Evolutionary conservation across 495 filamentous ascomycete species (phyloP).

Genomic region (Daldinia decipiens): DNA sequence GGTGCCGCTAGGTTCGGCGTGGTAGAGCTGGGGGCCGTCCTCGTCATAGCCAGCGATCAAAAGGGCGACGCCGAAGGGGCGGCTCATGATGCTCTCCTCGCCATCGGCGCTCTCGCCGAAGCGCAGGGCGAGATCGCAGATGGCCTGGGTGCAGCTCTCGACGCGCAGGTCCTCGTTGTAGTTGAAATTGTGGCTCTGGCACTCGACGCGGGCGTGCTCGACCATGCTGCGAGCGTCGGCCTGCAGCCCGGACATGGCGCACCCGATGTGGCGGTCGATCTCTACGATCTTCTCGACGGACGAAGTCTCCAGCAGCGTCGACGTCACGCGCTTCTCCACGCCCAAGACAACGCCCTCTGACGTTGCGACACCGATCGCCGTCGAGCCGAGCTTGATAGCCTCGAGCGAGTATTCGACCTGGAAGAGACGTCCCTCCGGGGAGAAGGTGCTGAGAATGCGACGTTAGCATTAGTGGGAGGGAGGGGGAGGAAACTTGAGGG

Average conservation of each 20-base stretch:
- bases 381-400: slow-evolving; percentile 99
- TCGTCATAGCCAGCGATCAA: slow-evolving; percentile 97
- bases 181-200: slow-evolving; percentile 95
- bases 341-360: slow-evolving; percentile 93
- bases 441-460: slow-evolving; percentile 84
- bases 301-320: slow-evolving; percentile 92
- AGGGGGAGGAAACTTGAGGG: slow-evolving; percentile 2
- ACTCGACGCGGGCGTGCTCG: slow-evolving; percentile 97
- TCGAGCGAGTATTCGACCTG: slow-evolving; percentile 99
- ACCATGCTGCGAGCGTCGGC: slow-evolving; percentile 96
- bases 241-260: slow-evolving; percentile 97
- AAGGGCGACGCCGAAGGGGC: slow-evolving; percentile 95
- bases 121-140: slow-evolving; percentile 94
- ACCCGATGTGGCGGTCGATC: slow-evolving; percentile 97
- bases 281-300: slow-evolving; percentile 99
- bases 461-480: slow-evolving; percentile 32
- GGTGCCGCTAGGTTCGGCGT: slow-evolving; percentile 96
- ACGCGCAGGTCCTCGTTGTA: slow-evolving; percentile 93
- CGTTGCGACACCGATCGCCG: slow-evolving; percentile 96
- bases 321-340: slow-evolving; percentile 98
- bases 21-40: slow-evolving; percentile 96
- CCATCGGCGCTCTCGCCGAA: slow-evolving; percentile 98
- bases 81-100: slow-evolving; percentile 97
- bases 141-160: slow-evolving; percentile 98
- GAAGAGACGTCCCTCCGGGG: slow-evolving; percentile 98